Percentiles rank a stretch among this genome's conserved stretches.
phyloP scores from a whole-genome alignment of 345 rosid genomes.

The Gossypium bickii region DNA sequence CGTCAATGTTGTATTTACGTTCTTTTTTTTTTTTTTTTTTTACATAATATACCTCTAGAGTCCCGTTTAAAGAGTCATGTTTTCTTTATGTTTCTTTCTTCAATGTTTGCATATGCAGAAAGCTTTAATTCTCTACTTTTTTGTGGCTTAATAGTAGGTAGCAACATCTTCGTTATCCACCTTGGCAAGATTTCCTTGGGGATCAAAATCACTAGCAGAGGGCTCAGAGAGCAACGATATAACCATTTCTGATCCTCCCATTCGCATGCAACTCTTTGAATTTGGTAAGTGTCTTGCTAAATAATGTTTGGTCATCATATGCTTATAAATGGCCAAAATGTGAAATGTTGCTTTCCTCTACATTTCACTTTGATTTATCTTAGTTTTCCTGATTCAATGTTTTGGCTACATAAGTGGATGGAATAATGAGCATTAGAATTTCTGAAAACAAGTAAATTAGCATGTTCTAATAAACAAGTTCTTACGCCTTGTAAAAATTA shows the following conservation, averaged over 20 bases:
- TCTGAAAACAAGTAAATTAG: background rate
- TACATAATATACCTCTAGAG: background rate
- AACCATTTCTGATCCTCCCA: constrained; percentile 30
- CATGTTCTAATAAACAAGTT: background rate
- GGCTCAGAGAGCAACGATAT: constrained; percentile 21
- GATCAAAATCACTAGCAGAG: constrained; percentile 45
- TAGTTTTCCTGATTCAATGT: background rate
- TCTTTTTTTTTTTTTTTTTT: too few species aligned
- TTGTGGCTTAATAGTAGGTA: constrained; percentile 33
- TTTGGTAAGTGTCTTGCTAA: constrained; percentile 46
- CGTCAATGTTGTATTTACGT: background rate
- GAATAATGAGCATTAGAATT: background rate
- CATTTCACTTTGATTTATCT: background rate
- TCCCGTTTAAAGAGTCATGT: background rate
- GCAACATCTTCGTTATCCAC: constrained; percentile 71
- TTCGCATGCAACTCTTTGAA: constrained; percentile 67
- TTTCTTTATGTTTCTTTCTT: background rate
- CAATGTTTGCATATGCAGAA: background rate
- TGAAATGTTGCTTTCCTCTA: background rate
- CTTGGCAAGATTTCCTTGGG: constrained; percentile 71
- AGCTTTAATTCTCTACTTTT: background rate
- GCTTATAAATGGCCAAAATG: background rate
- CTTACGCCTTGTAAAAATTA: background rate
- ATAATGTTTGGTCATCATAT: background rate
- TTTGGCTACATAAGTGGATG: constrained; percentile 3